Evolutionary conservation across 495 filamentous ascomycete genomes (phyloP).

Genomic region (Hypoxylon cercidicola): DNA sequence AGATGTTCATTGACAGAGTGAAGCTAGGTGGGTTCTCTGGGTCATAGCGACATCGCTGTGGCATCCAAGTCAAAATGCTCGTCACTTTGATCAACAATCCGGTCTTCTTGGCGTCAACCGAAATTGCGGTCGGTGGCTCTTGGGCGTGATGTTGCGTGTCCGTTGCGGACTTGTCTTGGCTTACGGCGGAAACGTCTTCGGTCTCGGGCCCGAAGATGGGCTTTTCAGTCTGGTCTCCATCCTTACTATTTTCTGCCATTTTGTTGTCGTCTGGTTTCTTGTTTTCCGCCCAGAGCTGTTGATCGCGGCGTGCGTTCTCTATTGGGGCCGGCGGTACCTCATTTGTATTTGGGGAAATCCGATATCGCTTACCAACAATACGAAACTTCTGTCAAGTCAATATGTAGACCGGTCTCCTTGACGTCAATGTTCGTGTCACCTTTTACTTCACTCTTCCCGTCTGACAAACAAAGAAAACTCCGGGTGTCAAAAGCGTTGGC

Average conservation of each 20-base stretch:
- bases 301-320: neutral
- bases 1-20: conserved; percentile 44
- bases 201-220: conserved; percentile 1
- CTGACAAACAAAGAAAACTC: conserved; percentile 1
- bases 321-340: neutral
- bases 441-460: neutral
- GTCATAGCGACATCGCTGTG: conserved; percentile 47
- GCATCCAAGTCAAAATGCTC: conserved; percentile 42
- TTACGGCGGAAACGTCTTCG: conserved; percentile 9
- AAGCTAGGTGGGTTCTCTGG: conserved; percentile 44
- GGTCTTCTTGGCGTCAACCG: neutral
- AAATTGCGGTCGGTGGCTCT: neutral
- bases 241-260: conserved; percentile 13
- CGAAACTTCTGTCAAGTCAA: conserved; percentile 8
- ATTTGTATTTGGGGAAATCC: conserved; percentile 32
- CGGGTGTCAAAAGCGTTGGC: neutral
- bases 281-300: neutral
- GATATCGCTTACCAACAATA: conserved; percentile 13
- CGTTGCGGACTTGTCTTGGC: conserved; percentile 9
- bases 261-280: neutral
- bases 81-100: conserved; percentile 14
- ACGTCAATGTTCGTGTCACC: conserved; percentile 2
- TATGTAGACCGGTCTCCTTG: neutral
- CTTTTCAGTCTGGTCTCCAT: conserved; percentile 24
- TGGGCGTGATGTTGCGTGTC: neutral